Evolutionary conservation across 176 grass and related monocot genomes (phyloP), one percentile per base, ranked within the genome.

Genomic region (Ampelocalamus luodianensis): DNA sequence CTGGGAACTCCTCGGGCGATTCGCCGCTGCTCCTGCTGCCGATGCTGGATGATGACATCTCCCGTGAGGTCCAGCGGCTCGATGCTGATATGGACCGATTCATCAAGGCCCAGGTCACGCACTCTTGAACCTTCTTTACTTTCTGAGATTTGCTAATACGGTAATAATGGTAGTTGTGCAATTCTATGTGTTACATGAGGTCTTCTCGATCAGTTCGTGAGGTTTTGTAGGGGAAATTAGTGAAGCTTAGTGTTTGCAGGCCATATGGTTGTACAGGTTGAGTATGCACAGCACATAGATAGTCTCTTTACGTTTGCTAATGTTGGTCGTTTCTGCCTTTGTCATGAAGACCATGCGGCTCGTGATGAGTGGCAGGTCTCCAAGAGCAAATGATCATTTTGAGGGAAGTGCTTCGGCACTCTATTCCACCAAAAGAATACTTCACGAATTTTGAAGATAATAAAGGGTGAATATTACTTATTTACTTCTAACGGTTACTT

Each of bases 41-140:
- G 16, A 92, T 93, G 89, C 69, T 95, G 42, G 96, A 98, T 24
- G 91, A 96, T 51, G 96, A 99, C 46, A 94, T 99, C 53, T 91
- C 91, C 20, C 90, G 93, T 18, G 96, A 99, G 88, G 88, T 99
- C 73, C 91, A 96, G 83, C 86, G 93, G 59, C 88, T 99, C 65
- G 93, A 99, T 34, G 93, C 90, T 55, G 97, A 99, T 87, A 96
- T 99, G 97, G 97, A 99, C 82, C 90, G 84, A 4, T 99, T 96
- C 71, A 99, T 99, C 85, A 95, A 93, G 85, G 85, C 94, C 64
- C 91, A 99, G 97, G 97, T 99, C 59, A 79, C 23, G 29, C 17
- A 23, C 55, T 79, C 71, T 69, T 32, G 24, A 66, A 77, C 49
- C 68, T 56, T 56, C 67, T 66, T 76, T 72, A n/a, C 10, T 15